Evolutionary conservation across 2,329 filamentous ascomycete genomes (phyloP).

Genomic region (Coniochaeta hoffmannii): DNA sequence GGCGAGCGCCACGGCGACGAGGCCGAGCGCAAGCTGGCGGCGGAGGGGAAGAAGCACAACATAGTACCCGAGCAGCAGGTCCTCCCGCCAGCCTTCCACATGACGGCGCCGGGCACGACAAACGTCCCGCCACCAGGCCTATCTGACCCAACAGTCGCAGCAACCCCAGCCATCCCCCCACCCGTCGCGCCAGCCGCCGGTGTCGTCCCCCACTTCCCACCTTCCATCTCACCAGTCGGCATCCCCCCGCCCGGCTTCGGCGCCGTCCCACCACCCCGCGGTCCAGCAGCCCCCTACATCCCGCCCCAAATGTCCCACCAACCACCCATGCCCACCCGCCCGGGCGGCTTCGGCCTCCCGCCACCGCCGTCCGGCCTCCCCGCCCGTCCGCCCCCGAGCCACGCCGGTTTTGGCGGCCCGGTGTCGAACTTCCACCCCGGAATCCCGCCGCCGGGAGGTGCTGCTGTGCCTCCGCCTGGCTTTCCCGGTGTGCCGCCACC

Average conservation of each 20-base stretch:
- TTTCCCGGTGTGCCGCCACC: constrained; percentile 21
- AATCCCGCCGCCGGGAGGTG: constrained; percentile 10
- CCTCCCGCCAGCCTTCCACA: constrained; percentile 66
- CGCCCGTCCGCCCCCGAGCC: constrained; percentile 39
- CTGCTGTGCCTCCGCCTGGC: not conserved
- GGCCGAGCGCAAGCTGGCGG: constrained; percentile 84
- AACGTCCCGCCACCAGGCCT: constrained; percentile 6
- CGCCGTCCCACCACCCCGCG: constrained; percentile 13
- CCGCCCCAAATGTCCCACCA: not conserved
- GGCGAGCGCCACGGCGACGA: constrained; percentile 92
- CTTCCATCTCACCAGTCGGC: constrained; percentile 7
- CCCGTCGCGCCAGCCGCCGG: not conserved
- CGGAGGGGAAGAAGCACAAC: constrained; percentile 90
- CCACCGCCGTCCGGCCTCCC: constrained; percentile 43
- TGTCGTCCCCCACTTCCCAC: constrained; percentile 3
- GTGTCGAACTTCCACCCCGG: constrained; percentile 36
- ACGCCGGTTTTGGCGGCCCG: constrained; percentile 36
- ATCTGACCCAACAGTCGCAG: not conserved
- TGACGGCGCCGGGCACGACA: constrained; percentile 23
- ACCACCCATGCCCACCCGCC: not conserved
- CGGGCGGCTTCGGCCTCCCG: constrained; percentile 26
- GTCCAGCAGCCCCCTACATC: not conserved
- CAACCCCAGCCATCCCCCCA: not conserved
- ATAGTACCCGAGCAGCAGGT: constrained; percentile 75
- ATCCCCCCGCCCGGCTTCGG: constrained; percentile 4